Base-by-base conservation (phyloP, 805 yeast genomes). In the Maudiozyma pseudohumilis region DNA sequence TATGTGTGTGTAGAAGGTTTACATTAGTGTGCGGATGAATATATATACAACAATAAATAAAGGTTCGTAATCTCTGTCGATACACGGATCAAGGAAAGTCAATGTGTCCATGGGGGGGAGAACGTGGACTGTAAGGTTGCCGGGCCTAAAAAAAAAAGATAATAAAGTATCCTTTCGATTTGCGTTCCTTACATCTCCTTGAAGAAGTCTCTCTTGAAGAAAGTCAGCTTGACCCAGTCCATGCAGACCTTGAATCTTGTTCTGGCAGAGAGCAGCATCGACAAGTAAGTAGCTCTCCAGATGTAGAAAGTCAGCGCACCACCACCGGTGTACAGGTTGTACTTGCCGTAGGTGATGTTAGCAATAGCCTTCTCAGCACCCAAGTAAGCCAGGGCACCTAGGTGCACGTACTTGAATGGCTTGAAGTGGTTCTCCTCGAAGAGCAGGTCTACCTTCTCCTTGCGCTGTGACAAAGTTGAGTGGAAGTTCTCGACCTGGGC, bases 301-400 rank as follows among this genome's bases (percentile, higher is more conserved):
- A 87, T 79, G 61, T 84, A 72, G 70, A 81, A 87, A 25, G 96
- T 87, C 56, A 86, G 63, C 34, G 78, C 68, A 60, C 96, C 96
- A 57, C 95, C 94, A 40, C 88, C 73, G 8, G 94, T 75, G 57
- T 84, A 75, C 59, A 81, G 76, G 34, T 83, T 77, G 75, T 86
- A 81, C 56, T 77, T 77, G 50, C 83, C 83, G 49, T 68, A 66
- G n/a, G 82, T 75, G 54, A 88, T 72, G 62, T 88, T 95, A 26
- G 96, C 96, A 54, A 87, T 89, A 38, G 96, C 96, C 63, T 77
- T 77, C 63, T 88, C 96, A 29, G 84, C 73, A 52, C 96, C 96
- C 60, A 87, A 76, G 67, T 87, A 87, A 23, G 96, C 96, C 48
- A 87, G 71, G 12, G 96, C 79, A 64, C 96, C 96, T 65, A 78